phyloP scores from a whole-genome alignment of 176 grass and related monocot genomes.

The Oryza punctata region DNA sequence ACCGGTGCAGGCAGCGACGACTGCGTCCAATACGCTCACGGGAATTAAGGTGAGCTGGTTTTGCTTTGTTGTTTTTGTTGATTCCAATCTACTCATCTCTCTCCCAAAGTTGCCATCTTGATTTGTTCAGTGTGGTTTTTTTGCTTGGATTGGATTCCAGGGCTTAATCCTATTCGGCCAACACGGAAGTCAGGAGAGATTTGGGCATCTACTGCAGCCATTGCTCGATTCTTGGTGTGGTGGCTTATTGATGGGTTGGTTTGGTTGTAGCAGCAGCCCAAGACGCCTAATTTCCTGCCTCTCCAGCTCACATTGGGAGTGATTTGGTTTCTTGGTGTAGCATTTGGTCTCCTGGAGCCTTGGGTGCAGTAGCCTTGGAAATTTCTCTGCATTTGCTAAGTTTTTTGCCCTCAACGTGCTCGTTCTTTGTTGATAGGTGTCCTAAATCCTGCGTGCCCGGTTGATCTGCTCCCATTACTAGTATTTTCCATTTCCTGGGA shows the following conservation, averaged over 20 bases:
- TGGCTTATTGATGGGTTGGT: neutral
- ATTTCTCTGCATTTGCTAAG: slow-evolving; percentile 2
- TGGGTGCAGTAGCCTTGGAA: neutral
- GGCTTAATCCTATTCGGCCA: neutral
- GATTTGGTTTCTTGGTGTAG: slow-evolving; percentile 15
- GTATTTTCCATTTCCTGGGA: slow-evolving; percentile 23
- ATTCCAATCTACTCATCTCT: too few species aligned
- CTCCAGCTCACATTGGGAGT: slow-evolving; percentile 18
- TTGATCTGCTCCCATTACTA: neutral
- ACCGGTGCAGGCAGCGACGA: too few species aligned
- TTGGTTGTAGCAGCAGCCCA: neutral
- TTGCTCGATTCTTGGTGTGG: neutral
- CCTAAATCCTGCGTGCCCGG: neutral
- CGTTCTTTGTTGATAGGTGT: neutral
- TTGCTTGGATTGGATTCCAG: too few species aligned
- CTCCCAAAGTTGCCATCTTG: too few species aligned
- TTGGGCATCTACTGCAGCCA: slow-evolving; percentile 16
- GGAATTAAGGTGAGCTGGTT: too few species aligned
- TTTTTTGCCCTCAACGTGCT: slow-evolving; percentile 5
- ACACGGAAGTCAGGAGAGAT: neutral
- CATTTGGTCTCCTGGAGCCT: neutral
- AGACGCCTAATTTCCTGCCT: slow-evolving; percentile 16
- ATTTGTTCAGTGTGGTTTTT: too few species aligned
- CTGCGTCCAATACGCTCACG: too few species aligned
- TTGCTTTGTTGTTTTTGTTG: too few species aligned